Evolutionary conservation across 208 protist species (phyloP).

Genomic region (Acanthamoeba culbertsoni): DNA sequence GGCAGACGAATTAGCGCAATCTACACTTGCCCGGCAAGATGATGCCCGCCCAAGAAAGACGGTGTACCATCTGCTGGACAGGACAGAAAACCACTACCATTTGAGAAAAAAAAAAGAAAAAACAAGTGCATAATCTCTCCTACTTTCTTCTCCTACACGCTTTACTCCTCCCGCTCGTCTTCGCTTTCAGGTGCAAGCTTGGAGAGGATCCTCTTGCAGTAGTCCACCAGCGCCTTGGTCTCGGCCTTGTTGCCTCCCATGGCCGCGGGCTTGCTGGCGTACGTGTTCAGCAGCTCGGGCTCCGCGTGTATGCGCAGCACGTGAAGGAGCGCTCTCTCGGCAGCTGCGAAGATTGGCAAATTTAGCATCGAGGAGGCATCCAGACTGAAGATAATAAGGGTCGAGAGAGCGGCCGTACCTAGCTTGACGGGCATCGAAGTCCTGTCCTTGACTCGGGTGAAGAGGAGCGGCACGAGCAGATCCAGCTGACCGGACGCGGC

Average conservation of each 20-base stretch:
- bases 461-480: background rate
- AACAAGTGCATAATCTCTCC: background rate
- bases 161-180: background rate
- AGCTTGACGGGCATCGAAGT: constrained; percentile 49
- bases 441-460: constrained; percentile 34
- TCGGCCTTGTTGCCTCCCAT: constrained; percentile 25
- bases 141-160: no score
- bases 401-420: background rate
- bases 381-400: background rate
- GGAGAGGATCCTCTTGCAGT: constrained; percentile 28
- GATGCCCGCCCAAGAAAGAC: no score
- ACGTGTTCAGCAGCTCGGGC: constrained; percentile 31
- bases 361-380: background rate
- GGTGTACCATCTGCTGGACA: no score
- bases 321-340: constrained; percentile 28
- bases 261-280: constrained; percentile 11
- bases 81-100: no score
- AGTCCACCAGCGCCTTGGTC: constrained; percentile 37
- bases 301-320: background rate
- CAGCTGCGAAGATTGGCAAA: background rate
- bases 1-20: no score
- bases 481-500: background rate
- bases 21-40: no score
- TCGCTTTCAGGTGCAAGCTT: constrained; percentile 41
- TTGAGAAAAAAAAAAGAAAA: background rate